These are phyloP conservation scores for Parasitella parasitica DNA, from an alignment of 371 early-diverging fungal species.

Conservation along the genomic window DNA sequence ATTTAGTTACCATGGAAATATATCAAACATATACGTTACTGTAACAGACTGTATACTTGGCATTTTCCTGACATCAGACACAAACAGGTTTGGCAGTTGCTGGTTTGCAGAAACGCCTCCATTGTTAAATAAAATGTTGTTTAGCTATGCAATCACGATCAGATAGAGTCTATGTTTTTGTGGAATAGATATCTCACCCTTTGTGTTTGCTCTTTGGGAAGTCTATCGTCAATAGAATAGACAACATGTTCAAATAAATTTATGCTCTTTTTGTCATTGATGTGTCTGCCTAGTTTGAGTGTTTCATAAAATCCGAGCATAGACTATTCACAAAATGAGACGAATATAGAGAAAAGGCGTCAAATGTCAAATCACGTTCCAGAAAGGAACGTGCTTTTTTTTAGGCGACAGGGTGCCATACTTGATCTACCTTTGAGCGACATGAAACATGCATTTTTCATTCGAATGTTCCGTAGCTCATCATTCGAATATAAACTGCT, in stretches of 20 bases:
- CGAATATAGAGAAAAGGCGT: background rate
- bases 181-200: background rate
- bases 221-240: conserved; percentile 8
- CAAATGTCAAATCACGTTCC: background rate
- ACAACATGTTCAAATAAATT: conserved; percentile 18
- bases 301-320: background rate
- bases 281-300: conserved; percentile 11
- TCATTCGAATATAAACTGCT: background rate
- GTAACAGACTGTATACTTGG: conserved; percentile 11
- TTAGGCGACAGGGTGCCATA: too few species aligned
- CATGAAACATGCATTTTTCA: background rate
- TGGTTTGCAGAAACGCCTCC: conserved; percentile 8
- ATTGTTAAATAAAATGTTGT: conserved; percentile 11
- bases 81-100: background rate
- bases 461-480: background rate
- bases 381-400: background rate
- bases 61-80: background rate
- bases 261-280: conserved; percentile 13
- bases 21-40: conserved; percentile 1
- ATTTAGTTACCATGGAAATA: background rate
- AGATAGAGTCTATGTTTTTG: background rate
- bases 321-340: background rate
- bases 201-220: background rate
- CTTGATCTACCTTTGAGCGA: background rate
- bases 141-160: background rate